Conservation (phyloP, 306 rosid species). For the Corylus avellana region DNA sequence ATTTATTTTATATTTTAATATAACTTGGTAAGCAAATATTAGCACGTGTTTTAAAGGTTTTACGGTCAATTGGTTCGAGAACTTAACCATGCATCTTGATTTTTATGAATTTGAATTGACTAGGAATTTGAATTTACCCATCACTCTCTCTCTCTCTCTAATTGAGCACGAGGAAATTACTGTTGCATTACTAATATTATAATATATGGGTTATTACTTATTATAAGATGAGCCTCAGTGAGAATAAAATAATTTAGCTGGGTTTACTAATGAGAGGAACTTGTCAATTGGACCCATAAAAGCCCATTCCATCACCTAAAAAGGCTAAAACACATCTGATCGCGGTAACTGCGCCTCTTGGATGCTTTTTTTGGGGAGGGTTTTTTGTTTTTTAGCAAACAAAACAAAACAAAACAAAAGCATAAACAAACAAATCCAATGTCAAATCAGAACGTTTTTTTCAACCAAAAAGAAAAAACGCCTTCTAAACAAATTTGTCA, state of each 20-base stretch:
- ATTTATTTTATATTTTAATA: neutral
- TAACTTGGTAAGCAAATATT: neutral
- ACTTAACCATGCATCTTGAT: neutral
- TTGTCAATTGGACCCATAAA: neutral
- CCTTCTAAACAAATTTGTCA: no score
- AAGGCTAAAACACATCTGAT: neutral
- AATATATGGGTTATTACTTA: no score
- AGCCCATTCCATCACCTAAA: neutral
- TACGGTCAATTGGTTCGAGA: neutral
- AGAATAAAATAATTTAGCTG: neutral
- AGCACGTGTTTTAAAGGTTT: neutral
- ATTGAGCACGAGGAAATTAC: slow-evolving; percentile 5
- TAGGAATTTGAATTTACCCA: neutral
- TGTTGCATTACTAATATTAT: neutral
- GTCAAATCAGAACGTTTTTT: no score
- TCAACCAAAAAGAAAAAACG: no score
- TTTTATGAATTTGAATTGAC: slow-evolving; percentile 20
- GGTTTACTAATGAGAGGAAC: neutral
- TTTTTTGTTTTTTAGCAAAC: no score
- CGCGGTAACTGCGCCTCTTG: no score
- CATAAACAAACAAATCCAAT: no score
- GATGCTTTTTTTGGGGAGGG: no score
- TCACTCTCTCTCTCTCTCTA: neutral
- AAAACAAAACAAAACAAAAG: no score
- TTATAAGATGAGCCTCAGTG: no score